Conservation (phyloP, 2,329 filamentous ascomycete genomes). For the Calcarisporium arbuscula region DNA sequence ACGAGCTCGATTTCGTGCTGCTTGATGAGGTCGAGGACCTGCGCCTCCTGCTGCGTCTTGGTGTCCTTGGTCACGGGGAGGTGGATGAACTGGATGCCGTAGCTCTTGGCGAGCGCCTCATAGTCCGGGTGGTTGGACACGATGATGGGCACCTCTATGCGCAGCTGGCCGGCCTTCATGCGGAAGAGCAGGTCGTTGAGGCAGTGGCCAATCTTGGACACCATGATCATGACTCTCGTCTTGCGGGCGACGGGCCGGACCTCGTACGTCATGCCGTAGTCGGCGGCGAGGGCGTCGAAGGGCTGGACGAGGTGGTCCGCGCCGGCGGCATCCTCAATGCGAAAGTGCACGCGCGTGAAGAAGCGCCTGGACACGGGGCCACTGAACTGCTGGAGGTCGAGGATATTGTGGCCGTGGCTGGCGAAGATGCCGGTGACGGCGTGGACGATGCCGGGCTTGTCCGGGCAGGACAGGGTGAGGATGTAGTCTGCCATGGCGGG, state of each 20-base stretch:
- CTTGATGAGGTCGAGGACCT: slow-evolving; percentile 63
- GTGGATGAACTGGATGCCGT: slow-evolving; percentile 74
- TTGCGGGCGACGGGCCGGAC: slow-evolving; percentile 63
- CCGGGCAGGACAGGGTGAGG: slow-evolving; percentile 76
- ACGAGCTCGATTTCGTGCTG: slow-evolving; percentile 69
- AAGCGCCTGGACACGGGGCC: slow-evolving; percentile 69
- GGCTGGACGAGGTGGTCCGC: slow-evolving; percentile 46
- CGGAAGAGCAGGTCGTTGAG: slow-evolving; percentile 80
- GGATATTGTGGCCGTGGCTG: slow-evolving; percentile 67
- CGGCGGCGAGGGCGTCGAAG: slow-evolving; percentile 54
- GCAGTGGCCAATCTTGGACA: slow-evolving; percentile 83
- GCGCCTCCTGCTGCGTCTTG: slow-evolving; percentile 65
- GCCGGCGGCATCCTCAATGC: slow-evolving; percentile 24
- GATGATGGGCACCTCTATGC: slow-evolving; percentile 65
- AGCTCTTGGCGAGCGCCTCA: slow-evolving; percentile 59
- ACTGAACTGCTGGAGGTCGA: slow-evolving; percentile 80
- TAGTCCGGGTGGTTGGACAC: slow-evolving; percentile 80
- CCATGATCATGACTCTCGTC: slow-evolving; percentile 77
- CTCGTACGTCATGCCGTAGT: slow-evolving; percentile 65
- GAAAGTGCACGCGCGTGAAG: slow-evolving; percentile 84
- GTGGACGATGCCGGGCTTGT: slow-evolving; percentile 79
- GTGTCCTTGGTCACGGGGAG: slow-evolving; percentile 74
- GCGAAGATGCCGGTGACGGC: slow-evolving; percentile 75
- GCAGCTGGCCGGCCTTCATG: slow-evolving; percentile 65
- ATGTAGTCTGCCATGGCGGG: slow-evolving; percentile 61